These are phyloP conservation scores for Phytophthora cajani DNA, from an alignment of 352 stramenopile genomes.

Conservation along the genomic window DNA sequence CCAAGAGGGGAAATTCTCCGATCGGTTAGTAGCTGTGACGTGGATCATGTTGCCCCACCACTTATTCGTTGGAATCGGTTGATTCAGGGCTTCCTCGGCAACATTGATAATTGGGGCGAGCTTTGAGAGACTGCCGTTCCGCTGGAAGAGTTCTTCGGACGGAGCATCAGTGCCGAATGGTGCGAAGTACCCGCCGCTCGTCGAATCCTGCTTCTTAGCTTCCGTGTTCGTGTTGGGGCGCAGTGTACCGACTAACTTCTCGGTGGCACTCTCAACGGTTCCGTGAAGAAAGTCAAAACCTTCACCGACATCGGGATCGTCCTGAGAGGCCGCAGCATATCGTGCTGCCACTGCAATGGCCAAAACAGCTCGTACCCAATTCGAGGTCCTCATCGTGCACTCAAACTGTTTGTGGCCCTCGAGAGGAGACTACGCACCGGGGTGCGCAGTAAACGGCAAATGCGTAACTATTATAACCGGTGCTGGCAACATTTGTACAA, in stretches of 20 bases:
- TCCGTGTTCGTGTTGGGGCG: background rate
- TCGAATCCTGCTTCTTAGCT: slow-evolving; percentile 1
- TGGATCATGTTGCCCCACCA: slow-evolving; percentile 78
- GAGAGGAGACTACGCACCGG: background rate
- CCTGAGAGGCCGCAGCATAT: background rate
- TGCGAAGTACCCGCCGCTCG: slow-evolving; percentile 26
- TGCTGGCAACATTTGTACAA: background rate
- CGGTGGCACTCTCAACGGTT: slow-evolving; percentile 12
- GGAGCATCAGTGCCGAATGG: slow-evolving; percentile 45
- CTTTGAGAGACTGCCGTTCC: slow-evolving; percentile 39
- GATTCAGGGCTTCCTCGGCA: slow-evolving; percentile 37
- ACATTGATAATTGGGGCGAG: slow-evolving; percentile 60
- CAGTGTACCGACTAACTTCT: slow-evolving; percentile 2
- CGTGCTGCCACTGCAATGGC: background rate
- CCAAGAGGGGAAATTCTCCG: slow-evolving; percentile 52
- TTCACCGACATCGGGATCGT: slow-evolving; percentile 17
- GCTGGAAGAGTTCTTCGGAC: slow-evolving; percentile 48
- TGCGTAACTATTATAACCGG: background rate
- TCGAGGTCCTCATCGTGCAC: slow-evolving; percentile 12
- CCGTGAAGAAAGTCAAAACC: slow-evolving; percentile 9
- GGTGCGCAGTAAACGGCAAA: slow-evolving; percentile 1
- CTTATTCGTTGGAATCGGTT: slow-evolving; percentile 72
- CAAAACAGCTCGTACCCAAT: background rate
- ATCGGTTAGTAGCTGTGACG: slow-evolving; percentile 39
- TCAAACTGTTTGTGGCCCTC: background rate